phyloP scores from a whole-genome alignment of 352 stramenopile genomes.

The Hyaloperonospora arabidopsidis region DNA sequence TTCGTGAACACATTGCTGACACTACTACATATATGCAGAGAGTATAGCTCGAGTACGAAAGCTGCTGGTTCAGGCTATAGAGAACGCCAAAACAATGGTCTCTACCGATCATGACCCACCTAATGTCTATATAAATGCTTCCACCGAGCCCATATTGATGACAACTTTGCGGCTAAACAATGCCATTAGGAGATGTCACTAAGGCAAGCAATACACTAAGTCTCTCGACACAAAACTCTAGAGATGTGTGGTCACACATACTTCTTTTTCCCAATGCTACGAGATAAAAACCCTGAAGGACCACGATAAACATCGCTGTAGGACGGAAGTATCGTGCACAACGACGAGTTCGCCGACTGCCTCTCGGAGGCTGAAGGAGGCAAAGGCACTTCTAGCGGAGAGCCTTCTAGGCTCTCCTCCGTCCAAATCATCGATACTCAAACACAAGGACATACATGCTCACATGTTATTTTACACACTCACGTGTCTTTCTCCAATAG shows the following conservation, averaged over 20 bases:
- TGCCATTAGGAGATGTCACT: too few species aligned
- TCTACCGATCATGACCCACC: too few species aligned
- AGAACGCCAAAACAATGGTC: too few species aligned
- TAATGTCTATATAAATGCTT: too few species aligned
- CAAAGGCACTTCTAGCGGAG: conserved; percentile 36
- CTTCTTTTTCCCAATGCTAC: conserved; percentile 83
- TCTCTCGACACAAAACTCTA: conserved; percentile 11
- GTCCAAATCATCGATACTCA: conserved; percentile 15
- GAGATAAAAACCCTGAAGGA: conserved; percentile 87
- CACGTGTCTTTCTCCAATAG: too few species aligned
- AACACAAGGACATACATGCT: background rate
- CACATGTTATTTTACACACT: conserved; percentile 3
- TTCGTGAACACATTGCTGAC: too few species aligned
- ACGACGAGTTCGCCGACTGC: conserved; percentile 15
- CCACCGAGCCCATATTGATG: too few species aligned
- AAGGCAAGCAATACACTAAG: too few species aligned
- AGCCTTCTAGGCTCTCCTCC: conserved; percentile 11
- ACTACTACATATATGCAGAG: too few species aligned
- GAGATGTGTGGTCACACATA: conserved; percentile 73
- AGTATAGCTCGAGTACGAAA: too few species aligned
- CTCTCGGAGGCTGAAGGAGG: conserved; percentile 20
- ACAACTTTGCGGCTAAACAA: too few species aligned
- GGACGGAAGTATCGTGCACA: conserved; percentile 70
- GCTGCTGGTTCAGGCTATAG: too few species aligned
- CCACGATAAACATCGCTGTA: conserved; percentile 52